Conservation (phyloP, 139 green algal genomes). For the Chlorella ohadii region DNA sequence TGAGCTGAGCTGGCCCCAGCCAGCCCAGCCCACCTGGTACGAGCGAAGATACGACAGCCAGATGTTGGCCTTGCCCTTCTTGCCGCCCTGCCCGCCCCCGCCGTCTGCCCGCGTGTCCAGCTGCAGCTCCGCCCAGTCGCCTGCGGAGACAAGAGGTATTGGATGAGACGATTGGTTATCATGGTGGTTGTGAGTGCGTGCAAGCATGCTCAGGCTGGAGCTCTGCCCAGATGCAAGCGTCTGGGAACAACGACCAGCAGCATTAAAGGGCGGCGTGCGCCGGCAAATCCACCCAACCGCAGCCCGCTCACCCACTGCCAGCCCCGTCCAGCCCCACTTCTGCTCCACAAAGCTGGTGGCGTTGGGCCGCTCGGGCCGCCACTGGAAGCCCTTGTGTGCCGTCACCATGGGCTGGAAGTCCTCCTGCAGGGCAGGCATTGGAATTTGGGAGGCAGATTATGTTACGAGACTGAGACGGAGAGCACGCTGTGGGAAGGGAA, state of each 20-base stretch:
- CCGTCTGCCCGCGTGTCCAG: conserved; percentile 32
- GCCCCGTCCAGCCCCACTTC: conserved; percentile 33
- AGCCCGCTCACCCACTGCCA: not conserved
- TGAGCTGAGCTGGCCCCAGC: too few relatives aligned
- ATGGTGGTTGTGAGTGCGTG: not conserved
- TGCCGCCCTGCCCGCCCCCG: conserved; percentile 15
- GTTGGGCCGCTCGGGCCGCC: conserved; percentile 22
- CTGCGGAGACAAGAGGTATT: not conserved
- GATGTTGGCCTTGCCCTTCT: conserved; percentile 35
- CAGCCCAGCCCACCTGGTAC: conserved; percentile 3
- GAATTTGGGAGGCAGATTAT: not conserved
- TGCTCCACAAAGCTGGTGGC: conserved; percentile 26
- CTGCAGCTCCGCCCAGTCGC: conserved; percentile 30
- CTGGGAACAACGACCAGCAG: too few relatives aligned
- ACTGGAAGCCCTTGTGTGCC: not conserved
- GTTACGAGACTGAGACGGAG: too few relatives aligned
- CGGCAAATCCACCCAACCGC: too few relatives aligned
- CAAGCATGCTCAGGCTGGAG: too few relatives aligned
- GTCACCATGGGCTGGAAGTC: conserved; percentile 20
- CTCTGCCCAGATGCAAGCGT: too few relatives aligned
- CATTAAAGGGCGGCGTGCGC: too few relatives aligned
- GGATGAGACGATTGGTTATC: too few relatives aligned
- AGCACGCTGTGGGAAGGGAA: too few relatives aligned
- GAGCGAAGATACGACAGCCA: conserved; percentile 30
- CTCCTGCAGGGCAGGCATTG: not conserved